A percentile compares a stretch with the other conserved stretches of the same genome.
phyloP scores from a whole-genome alignment of 2,329 filamentous ascomycete species.

The Arthroderma sp. region DNA sequence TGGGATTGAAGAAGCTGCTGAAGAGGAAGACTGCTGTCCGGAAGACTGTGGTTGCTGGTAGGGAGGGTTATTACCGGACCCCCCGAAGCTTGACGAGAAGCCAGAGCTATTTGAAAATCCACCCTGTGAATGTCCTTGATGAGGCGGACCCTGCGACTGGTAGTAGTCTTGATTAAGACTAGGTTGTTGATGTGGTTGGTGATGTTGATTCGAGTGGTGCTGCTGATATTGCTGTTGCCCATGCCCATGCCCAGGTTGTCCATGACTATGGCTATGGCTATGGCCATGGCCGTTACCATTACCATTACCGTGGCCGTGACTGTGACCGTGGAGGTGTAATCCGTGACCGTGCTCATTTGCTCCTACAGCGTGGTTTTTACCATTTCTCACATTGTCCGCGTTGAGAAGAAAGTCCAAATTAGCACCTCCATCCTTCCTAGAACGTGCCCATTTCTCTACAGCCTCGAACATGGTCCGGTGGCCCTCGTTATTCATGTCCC shows the following conservation, averaged over 20 bases:
- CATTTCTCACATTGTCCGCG: slow-evolving; percentile 68
- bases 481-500: slow-evolving; percentile 62
- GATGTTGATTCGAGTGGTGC: background rate
- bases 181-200: background rate
- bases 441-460: slow-evolving; percentile 67
- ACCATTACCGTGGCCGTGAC: slow-evolving; percentile 1
- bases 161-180: background rate
- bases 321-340: slow-evolving; percentile 10
- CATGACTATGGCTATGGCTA: slow-evolving; percentile 2
- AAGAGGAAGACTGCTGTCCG: slow-evolving; percentile 11
- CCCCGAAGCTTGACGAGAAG: slow-evolving; percentile 7
- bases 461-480: slow-evolving; percentile 82
- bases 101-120: slow-evolving; percentile 12
- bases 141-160: background rate
- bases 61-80: slow-evolving; percentile 5
- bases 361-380: slow-evolving; percentile 58
- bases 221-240: background rate
- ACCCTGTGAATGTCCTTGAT: slow-evolving; percentile 21
- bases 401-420: slow-evolving; percentile 63
- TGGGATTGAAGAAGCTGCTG: slow-evolving; percentile 16
- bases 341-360: slow-evolving; percentile 4
- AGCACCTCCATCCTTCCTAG: slow-evolving; percentile 50
- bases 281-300: slow-evolving; percentile 12
- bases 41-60: background rate
- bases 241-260: slow-evolving; percentile 1